A percentile compares a stretch with the other conserved stretches of the same genome.
phyloP scores from a whole-genome alignment of 345 rosid genomes.

The Salix suchowensis region DNA sequence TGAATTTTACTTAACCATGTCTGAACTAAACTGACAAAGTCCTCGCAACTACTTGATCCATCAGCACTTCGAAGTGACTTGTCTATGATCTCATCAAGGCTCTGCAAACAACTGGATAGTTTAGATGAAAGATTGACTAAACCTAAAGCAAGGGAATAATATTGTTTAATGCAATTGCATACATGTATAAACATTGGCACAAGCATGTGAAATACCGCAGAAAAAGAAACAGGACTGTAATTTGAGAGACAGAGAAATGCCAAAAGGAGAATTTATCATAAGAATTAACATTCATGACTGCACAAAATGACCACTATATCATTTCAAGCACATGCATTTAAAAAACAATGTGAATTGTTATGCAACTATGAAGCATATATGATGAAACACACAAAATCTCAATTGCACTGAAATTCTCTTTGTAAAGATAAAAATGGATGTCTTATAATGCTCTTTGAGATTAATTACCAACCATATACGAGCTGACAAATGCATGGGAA shows the following conservation, averaged over 20 bases:
- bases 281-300: neutral
- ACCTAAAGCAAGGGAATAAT: slow-evolving; percentile 3
- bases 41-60: slow-evolving; percentile 70
- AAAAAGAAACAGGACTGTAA: neutral
- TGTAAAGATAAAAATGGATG: neutral
- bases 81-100: slow-evolving; percentile 76
- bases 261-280: neutral
- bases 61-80: slow-evolving; percentile 55
- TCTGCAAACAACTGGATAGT: slow-evolving; percentile 42
- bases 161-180: neutral
- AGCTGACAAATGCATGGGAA: slow-evolving; percentile 98
- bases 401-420: neutral
- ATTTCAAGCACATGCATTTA: neutral
- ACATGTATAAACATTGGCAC: neutral
- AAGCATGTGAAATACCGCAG: neutral
- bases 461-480: slow-evolving; percentile 72
- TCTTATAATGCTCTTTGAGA: neutral
- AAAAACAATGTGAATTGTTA: neutral
- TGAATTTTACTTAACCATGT: slow-evolving; percentile 70
- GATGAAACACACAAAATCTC: neutral
- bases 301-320: neutral
- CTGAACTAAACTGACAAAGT: slow-evolving; percentile 75
- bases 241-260: neutral
- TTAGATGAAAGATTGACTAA: slow-evolving; percentile 9
- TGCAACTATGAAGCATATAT: neutral